phyloP scores from a whole-genome alignment of 2,329 filamentous ascomycete genomes.

The Hirsutella minnesotensis region DNA sequence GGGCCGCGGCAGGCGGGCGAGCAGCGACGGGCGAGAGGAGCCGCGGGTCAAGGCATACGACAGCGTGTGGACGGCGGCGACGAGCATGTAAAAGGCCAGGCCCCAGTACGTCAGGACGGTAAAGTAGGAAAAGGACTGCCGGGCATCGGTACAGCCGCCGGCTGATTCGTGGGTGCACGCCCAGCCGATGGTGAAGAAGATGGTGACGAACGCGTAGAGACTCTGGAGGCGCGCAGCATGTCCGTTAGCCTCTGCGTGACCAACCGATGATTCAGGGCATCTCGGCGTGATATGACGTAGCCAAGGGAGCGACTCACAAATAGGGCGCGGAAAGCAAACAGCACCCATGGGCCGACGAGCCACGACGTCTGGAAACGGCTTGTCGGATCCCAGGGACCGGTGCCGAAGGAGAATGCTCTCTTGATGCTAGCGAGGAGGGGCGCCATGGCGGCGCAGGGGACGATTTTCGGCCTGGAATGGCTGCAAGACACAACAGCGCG shows the following conservation, averaged over 20 bases:
- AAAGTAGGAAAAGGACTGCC: conserved; percentile 65
- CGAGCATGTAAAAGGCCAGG: conserved; percentile 64
- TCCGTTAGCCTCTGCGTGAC: not conserved
- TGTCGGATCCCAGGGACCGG: conserved; percentile 37
- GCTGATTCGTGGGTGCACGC: conserved; percentile 37
- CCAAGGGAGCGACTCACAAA: conserved; percentile 30
- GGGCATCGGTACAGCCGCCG: conserved; percentile 32
- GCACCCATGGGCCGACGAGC: conserved; percentile 54
- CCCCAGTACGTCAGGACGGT: conserved; percentile 77
- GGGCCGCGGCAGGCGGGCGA: conserved; percentile 46
- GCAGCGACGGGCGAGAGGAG: conserved; percentile 26
- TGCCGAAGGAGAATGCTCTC: conserved; percentile 24
- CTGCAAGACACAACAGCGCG: no score
- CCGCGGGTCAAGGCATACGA: conserved; percentile 44
- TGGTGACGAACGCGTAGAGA: conserved; percentile 58
- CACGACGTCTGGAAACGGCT: conserved; percentile 72
- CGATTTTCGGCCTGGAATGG: no score
- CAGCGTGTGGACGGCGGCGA: conserved; percentile 56
- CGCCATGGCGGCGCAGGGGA: not conserved
- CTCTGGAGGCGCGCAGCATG: conserved; percentile 19
- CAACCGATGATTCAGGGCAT: not conserved
- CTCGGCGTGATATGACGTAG: not conserved
- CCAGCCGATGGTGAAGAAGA: conserved; percentile 59
- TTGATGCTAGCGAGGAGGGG: not conserved
- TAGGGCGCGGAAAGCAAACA: conserved; percentile 45